Evolutionary conservation across 208 protist genomes (phyloP).

Genomic region (Plasmodiophora brassicae): DNA sequence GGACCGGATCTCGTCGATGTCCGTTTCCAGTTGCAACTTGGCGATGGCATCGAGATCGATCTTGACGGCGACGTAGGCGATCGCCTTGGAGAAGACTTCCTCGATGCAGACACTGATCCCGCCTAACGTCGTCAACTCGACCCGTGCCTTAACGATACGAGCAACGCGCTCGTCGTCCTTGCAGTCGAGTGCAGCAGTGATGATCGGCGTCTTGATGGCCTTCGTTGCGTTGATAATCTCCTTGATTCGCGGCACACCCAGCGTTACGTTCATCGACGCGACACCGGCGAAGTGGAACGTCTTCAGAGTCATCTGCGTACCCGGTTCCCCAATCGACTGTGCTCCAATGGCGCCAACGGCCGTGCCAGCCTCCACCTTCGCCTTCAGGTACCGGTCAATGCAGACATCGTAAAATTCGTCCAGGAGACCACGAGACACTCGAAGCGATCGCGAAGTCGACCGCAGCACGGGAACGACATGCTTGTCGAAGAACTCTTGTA

Average conservation of each 20-base stretch:
- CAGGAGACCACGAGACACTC: not conserved
- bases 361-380: slow-evolving; percentile 88
- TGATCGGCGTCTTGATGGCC: slow-evolving; percentile 95
- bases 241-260: slow-evolving; percentile 81
- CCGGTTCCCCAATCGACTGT: slow-evolving; percentile 97
- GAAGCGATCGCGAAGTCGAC: not conserved
- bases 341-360: slow-evolving; percentile 95
- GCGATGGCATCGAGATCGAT: slow-evolving; percentile 34
- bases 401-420: not conserved
- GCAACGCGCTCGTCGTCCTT: slow-evolving; percentile 49
- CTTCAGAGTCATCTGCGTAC: slow-evolving; percentile 99
- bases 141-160: slow-evolving; percentile 80
- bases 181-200: slow-evolving; percentile 78
- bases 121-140: slow-evolving; percentile 64
- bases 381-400: slow-evolving; percentile 62
- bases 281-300: slow-evolving; percentile 99
- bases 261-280: slow-evolving; percentile 92
- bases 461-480: not conserved
- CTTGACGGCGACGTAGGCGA: slow-evolving; percentile 71
- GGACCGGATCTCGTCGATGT: not conserved
- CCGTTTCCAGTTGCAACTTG: slow-evolving; percentile 35
- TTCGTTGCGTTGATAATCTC: slow-evolving; percentile 98
- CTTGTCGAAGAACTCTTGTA: not conserved
- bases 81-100: slow-evolving; percentile 67
- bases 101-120: slow-evolving; percentile 58